A percentile compares a stretch with the other conserved stretches of the same genome.
These are phyloP conservation scores for Ophioceras dolichostomum DNA, from an alignment of 2,329 filamentous ascomycete species.

Conservation along the genomic window DNA sequence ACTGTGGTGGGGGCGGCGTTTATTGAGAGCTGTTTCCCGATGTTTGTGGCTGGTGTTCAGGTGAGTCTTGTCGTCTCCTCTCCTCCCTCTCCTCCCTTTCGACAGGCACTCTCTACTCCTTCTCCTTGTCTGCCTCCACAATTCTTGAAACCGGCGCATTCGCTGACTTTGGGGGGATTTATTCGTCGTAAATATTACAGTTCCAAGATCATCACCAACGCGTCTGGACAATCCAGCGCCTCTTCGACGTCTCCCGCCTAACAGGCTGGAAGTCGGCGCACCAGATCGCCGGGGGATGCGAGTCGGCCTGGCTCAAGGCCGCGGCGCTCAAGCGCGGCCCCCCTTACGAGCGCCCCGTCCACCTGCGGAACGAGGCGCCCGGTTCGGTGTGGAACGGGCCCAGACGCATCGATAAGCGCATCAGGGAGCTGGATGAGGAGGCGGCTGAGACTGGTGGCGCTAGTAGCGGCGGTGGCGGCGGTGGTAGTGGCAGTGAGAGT, in stretches of 20 bases:
- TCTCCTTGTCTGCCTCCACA: not conserved
- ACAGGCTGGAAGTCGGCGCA: slow-evolving; percentile 82
- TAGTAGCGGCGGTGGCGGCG: not conserved
- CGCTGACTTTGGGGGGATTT: not conserved
- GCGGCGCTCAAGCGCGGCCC: slow-evolving; percentile 64
- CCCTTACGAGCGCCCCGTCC: slow-evolving; percentile 46
- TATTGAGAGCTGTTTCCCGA: slow-evolving; percentile 67
- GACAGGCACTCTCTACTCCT: not conserved
- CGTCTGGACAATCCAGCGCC: slow-evolving; percentile 61
- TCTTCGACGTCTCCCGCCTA: slow-evolving; percentile 63
- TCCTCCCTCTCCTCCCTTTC: not conserved
- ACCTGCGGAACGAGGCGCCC: slow-evolving; percentile 22
- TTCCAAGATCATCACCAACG: slow-evolving; percentile 62
- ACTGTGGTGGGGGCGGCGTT: slow-evolving; percentile 70
- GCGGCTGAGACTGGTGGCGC: not conserved
- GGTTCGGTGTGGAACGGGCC: slow-evolving; percentile 33
- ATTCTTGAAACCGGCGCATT: too few relatives aligned
- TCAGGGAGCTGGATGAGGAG: slow-evolving; percentile 30
- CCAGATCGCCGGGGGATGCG: slow-evolving; percentile 73
- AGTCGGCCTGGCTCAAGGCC: slow-evolving; percentile 70
- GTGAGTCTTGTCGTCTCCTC: slow-evolving; percentile 21
- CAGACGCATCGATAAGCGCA: slow-evolving; percentile 36
- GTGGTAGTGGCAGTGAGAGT: not conserved
- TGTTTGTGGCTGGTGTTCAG: slow-evolving; percentile 79
- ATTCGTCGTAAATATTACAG: slow-evolving; percentile 24